Evolutionary conservation across 768 basidiomycete species (phyloP), one percentile per base, ranked within the genome.

Genomic region (Saitozyma sp.): DNA sequence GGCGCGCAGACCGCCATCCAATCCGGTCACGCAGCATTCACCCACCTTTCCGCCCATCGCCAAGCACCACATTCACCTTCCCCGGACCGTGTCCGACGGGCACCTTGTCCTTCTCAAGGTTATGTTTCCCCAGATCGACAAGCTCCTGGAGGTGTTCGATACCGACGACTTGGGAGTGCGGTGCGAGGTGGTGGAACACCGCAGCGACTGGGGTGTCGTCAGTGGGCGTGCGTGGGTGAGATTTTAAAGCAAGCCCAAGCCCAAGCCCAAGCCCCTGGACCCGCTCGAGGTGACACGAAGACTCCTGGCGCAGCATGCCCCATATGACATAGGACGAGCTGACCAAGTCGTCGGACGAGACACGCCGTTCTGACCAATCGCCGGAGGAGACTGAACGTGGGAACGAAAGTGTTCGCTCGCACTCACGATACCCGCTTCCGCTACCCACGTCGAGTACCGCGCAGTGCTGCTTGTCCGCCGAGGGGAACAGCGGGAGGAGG

Each of bases 91-190:
- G 67, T 0, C 83, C 84, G 0, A 89, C 80, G 8, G 59, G 43
- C 6, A 78, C 40, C 0, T 88, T 88, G 62, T 92, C 90, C 19
- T 81, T 81, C 50, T 81, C 78, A 16, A 97, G 79, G 68, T 97
- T 95, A 14, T 79, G 16, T 16, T 53, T 54, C 61, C 54, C 84
- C 71, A n/a, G 87, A 86, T 86, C 83, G 6, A 88, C 87, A 9
- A 97, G 84, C 65, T 88, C 86, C 0, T 85, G 84, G 67, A 98
- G 86, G 77, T 99, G 95, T 50, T 99, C 95, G 67, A 99, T 89
- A 3, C 91, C 94, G 11, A 95, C 83, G 6, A 97, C 88, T 61
- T 52, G 66, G 6, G 76, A 66, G 17, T 67, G 64, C 1, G 77
- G 71, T 16, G 91, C 84, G 17, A 97, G 85, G 60, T 88, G 86